phyloP scores from a whole-genome alignment of 495 filamentous ascomycete genomes.

The Opeltia flavorubescens region DNA sequence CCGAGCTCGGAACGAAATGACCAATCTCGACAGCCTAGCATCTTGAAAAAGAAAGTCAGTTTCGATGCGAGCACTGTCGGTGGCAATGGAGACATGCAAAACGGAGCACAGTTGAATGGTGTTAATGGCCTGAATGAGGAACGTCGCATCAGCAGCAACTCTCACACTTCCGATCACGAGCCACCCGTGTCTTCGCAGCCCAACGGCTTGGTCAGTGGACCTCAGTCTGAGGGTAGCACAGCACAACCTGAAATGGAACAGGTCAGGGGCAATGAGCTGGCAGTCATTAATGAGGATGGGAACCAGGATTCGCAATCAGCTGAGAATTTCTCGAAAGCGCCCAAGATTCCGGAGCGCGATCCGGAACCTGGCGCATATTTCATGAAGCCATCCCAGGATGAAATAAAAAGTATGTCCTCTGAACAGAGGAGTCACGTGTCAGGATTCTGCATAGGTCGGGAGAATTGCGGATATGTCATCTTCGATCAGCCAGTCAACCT shows the following conservation, averaged over 20 bases:
- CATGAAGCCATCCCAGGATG: conserved; percentile 59
- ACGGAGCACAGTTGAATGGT: conserved; percentile 14
- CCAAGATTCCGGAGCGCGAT: conserved; percentile 29
- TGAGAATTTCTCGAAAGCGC: conserved; percentile 20
- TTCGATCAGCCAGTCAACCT: conserved; percentile 79
- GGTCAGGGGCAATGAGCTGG: conserved; percentile 59
- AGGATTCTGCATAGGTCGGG: conserved; percentile 67
- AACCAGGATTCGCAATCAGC: conserved; percentile 24
- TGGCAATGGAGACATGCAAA: conserved; percentile 21
- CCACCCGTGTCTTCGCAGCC: conserved; percentile 21
- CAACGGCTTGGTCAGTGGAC: conserved; percentile 33
- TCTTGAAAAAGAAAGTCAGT: conserved; percentile 72
- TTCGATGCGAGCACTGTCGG: conserved; percentile 54
- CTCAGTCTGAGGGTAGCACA: conserved; percentile 26
- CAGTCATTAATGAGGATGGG: conserved; percentile 62
- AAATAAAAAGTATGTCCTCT: conserved; percentile 59
- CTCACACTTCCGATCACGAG: neutral
- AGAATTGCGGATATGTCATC: conserved; percentile 60
- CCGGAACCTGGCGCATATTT: conserved; percentile 64
- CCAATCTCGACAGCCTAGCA: conserved; percentile 22
- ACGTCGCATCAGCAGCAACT: conserved; percentile 9
- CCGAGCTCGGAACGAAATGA: conserved; percentile 21
- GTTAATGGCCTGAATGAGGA: conserved; percentile 31
- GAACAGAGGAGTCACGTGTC: conserved; percentile 55
- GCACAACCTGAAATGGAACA: conserved; percentile 55